These are phyloP conservation scores for Vitis rupestris DNA, from an alignment of 164 flowering plant genomes.

Conservation along the genomic window DNA sequence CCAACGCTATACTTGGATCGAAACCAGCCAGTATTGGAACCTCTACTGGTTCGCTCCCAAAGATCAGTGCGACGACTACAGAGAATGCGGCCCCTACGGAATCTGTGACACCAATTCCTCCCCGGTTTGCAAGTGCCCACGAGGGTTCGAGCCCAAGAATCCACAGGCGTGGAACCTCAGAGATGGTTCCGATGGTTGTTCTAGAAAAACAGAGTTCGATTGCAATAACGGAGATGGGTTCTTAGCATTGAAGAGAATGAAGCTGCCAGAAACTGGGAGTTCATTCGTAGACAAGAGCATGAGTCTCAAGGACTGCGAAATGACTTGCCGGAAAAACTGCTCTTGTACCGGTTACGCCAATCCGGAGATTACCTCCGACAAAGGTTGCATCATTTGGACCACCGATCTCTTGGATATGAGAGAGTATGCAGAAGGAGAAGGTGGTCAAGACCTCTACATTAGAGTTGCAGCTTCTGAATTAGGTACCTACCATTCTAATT, in stretches of 20 bases:
- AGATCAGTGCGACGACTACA: slow-evolving; percentile 44
- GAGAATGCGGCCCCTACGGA: slow-evolving; percentile 42
- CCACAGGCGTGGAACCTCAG: slow-evolving; percentile 29
- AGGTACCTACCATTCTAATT: slow-evolving; percentile 25
- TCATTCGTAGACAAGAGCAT: slow-evolving; percentile 23
- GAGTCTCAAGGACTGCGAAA: slow-evolving; percentile 32
- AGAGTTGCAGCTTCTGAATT: slow-evolving; percentile 46
- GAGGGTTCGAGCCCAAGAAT: slow-evolving; percentile 39
- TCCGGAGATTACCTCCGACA: slow-evolving; percentile 30
- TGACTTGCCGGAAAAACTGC: slow-evolving; percentile 38
- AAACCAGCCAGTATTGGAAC: slow-evolving; percentile 19
- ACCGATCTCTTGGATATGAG: slow-evolving; percentile 47
- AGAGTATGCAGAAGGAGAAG: slow-evolving; percentile 24
- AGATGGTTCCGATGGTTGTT: slow-evolving; percentile 48
- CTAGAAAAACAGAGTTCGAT: slow-evolving; percentile 21
- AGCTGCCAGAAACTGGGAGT: slow-evolving; percentile 25
- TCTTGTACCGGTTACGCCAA: slow-evolving; percentile 44
- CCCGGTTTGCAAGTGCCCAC: slow-evolving; percentile 39
- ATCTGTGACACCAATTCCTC: slow-evolving; percentile 33
- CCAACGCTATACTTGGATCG: slow-evolving; percentile 27
- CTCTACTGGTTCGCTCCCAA: slow-evolving; percentile 32
- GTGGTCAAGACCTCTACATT: slow-evolving; percentile 48
- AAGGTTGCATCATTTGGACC: slow-evolving; percentile 54
- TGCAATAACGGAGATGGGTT: slow-evolving; percentile 30
- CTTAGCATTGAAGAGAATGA: slow-evolving; percentile 19